Percentiles rank a stretch among this genome's conserved stretches.
These are phyloP conservation scores for Golubevia pallescens DNA, from an alignment of 1,284 basidiomycete species.

Conservation along the genomic window DNA sequence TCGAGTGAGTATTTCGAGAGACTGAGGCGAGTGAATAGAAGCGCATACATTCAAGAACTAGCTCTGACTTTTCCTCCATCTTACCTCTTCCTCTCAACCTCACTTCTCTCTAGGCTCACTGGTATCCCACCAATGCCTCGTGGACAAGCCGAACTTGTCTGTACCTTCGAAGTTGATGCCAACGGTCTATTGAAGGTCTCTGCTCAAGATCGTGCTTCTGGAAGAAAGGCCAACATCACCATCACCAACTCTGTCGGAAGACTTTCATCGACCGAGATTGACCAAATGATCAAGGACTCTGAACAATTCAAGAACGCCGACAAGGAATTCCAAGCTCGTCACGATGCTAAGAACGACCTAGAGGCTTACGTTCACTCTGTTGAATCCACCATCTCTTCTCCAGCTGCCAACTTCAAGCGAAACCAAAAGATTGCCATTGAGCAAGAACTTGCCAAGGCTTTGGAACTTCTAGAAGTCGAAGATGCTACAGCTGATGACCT, in stretches of 20 bases:
- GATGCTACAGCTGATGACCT: slow-evolving; percentile 61
- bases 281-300: slow-evolving; percentile 65
- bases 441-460: slow-evolving; percentile 64
- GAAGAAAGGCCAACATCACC: slow-evolving; percentile 64
- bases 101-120: slow-evolving; percentile 23
- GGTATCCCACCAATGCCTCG: slow-evolving; percentile 63
- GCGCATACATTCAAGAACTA: neutral
- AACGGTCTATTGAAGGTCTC: slow-evolving; percentile 64
- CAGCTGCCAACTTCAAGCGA: slow-evolving; percentile 60
- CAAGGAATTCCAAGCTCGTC: slow-evolving; percentile 64
- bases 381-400: slow-evolving; percentile 60
- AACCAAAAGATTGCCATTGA: slow-evolving; percentile 61
- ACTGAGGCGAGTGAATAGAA: neutral
- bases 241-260: slow-evolving; percentile 65
- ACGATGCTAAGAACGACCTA: slow-evolving; percentile 63
- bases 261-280: slow-evolving; percentile 59
- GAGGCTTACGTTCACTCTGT: slow-evolving; percentile 63
- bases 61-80: neutral
- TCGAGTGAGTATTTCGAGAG: slow-evolving; percentile 26
- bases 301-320: slow-evolving; percentile 64
- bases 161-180: slow-evolving; percentile 64
- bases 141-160: slow-evolving; percentile 61
- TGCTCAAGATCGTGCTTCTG: slow-evolving; percentile 60
- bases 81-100: neutral
- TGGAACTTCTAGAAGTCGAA: slow-evolving; percentile 62